Evolutionary conservation across 2,329 filamentous ascomycete species (phyloP).

Genomic region (Ophiostoma sp.): DNA sequence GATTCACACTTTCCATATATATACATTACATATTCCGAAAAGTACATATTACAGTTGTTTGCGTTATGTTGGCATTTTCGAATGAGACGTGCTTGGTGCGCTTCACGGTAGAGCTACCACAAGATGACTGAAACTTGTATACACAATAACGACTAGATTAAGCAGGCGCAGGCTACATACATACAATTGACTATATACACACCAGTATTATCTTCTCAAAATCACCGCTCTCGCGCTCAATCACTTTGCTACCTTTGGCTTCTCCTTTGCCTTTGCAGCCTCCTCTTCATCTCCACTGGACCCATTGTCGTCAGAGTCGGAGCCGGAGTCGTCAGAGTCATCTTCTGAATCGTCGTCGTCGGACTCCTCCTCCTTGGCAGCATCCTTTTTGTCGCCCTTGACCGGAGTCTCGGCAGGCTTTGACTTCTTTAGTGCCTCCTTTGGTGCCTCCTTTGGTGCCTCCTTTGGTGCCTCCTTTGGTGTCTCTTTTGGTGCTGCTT

Average conservation of each 20-base stretch:
- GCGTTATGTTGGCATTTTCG: neutral
- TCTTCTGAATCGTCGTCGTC: neutral
- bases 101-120: neutral
- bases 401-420: neutral
- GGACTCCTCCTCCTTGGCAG: neutral
- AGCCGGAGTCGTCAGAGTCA: neutral
- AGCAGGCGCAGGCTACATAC: conserved; percentile 5
- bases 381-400: neutral
- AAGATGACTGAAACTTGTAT: neutral
- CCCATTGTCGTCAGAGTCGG: neutral
- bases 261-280: neutral
- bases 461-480: neutral
- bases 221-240: neutral
- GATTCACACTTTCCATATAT: neutral
- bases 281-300: neutral
- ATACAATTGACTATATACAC: conserved; percentile 9
- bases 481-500: neutral
- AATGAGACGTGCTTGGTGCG: neutral
- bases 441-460: neutral
- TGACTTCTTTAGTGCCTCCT: neutral
- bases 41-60: neutral
- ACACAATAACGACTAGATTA: neutral
- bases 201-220: neutral
- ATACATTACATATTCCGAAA: neutral
- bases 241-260: neutral